Evolutionary conservation across 169 alveolate species (phyloP).

Genomic region (Toxoplasma gondii): DNA sequence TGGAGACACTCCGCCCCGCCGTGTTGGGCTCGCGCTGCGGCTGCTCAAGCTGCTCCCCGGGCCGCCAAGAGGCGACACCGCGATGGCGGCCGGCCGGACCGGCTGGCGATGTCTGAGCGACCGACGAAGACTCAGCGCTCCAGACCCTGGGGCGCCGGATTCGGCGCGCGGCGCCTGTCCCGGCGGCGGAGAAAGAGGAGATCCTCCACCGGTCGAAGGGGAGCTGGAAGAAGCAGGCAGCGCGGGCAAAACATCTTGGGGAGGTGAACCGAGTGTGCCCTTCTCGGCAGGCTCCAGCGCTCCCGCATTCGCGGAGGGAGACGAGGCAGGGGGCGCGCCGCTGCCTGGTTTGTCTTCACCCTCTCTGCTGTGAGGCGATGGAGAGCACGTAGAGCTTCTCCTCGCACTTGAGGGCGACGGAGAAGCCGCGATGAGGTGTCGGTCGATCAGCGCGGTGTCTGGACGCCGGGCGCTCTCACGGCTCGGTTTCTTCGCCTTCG

Average conservation of each 20-base stretch:
- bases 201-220: no score
- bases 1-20: background rate
- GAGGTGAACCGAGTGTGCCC: background rate
- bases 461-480: background rate
- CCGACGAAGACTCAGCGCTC: background rate
- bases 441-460: background rate
- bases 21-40: background rate
- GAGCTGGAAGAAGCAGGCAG: no score
- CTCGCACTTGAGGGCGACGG: background rate
- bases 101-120: background rate
- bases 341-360: background rate
- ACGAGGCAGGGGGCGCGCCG: background rate
- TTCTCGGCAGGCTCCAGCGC: background rate
- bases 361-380: background rate
- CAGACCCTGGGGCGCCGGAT: background rate
- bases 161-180: background rate
- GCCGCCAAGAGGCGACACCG: background rate
- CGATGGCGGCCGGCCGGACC: background rate
- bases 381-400: background rate
- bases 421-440: background rate
- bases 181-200: no score
- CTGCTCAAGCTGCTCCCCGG: background rate
- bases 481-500: background rate
- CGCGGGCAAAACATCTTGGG: no score
- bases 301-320: background rate